phyloP scores from a whole-genome alignment of 495 filamentous ascomycete genomes.

The Durotheca rogersii region DNA sequence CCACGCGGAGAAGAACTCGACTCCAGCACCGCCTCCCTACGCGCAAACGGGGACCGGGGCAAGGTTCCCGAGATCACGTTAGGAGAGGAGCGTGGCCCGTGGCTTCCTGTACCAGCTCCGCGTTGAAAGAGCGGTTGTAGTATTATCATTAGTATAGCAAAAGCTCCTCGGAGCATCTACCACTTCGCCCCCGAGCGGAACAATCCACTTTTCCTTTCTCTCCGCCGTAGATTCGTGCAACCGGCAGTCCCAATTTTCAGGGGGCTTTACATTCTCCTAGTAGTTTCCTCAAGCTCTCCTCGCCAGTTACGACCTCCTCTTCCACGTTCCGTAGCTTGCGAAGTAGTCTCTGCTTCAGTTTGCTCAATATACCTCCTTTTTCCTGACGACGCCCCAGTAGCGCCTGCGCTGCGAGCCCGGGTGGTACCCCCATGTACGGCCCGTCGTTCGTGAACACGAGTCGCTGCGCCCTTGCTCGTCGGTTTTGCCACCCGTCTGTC shows the following conservation, averaged over 20 bases:
- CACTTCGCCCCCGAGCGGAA: too few species aligned
- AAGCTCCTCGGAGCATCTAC: too few species aligned
- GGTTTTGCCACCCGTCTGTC: slow-evolving; percentile 35
- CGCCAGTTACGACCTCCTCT: slow-evolving; percentile 6
- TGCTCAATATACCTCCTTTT: slow-evolving; percentile 7
- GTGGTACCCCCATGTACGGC: slow-evolving; percentile 34
- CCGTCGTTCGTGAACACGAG: slow-evolving; percentile 31
- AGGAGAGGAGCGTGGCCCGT: too few species aligned
- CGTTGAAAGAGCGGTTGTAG: too few species aligned
- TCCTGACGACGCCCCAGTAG: not conserved
- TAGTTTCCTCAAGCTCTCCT: slow-evolving; percentile 23
- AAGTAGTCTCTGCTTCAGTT: slow-evolving; percentile 19
- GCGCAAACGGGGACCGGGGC: too few species aligned
- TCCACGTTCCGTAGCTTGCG: not conserved
- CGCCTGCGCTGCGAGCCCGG: slow-evolving; percentile 7
- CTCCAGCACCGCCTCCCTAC: too few species aligned
- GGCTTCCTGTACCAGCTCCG: too few species aligned
- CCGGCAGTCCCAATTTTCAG: not conserved
- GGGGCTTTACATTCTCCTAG: slow-evolving; percentile 12
- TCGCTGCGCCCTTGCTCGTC: slow-evolving; percentile 30
- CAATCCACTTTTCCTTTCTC: too few species aligned
- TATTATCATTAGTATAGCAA: too few species aligned
- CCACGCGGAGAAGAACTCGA: too few species aligned
- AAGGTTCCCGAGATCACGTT: too few species aligned
- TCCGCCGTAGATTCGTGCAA: too few species aligned